Base-by-base conservation (phyloP, 2,329 filamentous ascomycete genomes). In the Penicillium glabrum region DNA sequence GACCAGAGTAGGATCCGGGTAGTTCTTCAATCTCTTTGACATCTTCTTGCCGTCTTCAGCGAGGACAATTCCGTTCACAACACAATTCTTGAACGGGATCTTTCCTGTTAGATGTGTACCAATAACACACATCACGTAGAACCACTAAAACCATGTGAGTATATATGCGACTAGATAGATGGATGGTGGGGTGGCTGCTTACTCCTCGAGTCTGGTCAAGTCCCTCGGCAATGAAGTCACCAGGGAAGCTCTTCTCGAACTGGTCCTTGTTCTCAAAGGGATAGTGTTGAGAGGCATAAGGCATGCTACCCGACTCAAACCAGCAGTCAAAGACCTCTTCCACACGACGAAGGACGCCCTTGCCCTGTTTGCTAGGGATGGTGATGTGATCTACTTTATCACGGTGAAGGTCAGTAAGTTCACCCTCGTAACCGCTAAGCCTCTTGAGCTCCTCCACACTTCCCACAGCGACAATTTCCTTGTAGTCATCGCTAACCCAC, bases 1-100 rank as follows among this genome's bases (percentile, higher is more conserved):
- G 64, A 98, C 86, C 51, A 91, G 79, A 55, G 80, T 80, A 11
- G 93, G 93, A 68, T 96, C 92, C 0, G 93, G 93, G 74, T 96
- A 98, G 76, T 98, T 98, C 80, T 97, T 96, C 56, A 96, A 81
- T 53, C 93, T 86, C 78, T 98, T 98, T 7, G 92, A 96, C 93
- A 98, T 98, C 82, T 98, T 98, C 82, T 96, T 97, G 54, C 93
- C 93, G 69, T 96, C 91, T 72, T 96, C 92, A 1, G 93, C 93
- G 41, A 97, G 83, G 5, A 97, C 92, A 61, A 96, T 95, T 49
- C 93, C 93, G 70, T 96, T 97, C 60, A 96, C 92, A n/a, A 97
- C 90, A 67, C 91, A 96, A 73, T 96, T 97, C 77, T 95, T 88
- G 82, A 96, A 97, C 0, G 93, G 92, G 2, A 92, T 86, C 35